Evolutionary conservation across 495 filamentous ascomycete genomes (phyloP).

Genomic region (Aspergillus funiculosus): DNA sequence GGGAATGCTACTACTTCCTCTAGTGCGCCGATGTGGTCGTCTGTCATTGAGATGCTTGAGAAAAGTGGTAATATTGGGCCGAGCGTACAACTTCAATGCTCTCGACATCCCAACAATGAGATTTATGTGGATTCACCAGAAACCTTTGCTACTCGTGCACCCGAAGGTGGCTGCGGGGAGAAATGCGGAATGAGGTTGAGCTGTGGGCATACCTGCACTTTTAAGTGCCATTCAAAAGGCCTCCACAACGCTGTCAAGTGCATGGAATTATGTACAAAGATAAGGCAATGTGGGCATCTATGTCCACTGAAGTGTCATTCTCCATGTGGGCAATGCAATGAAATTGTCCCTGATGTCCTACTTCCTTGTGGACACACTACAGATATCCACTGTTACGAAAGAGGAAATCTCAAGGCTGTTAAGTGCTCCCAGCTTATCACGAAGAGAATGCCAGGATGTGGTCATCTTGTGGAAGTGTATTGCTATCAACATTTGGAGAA

Average conservation of each 20-base stretch:
- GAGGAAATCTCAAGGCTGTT: background rate
- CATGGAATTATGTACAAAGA: slow-evolving; percentile 51
- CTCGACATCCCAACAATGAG: slow-evolving; percentile 55
- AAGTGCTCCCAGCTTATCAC: background rate
- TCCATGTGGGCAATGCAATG: slow-evolving; percentile 43
- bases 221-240: slow-evolving; percentile 60
- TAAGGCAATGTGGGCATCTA: slow-evolving; percentile 52
- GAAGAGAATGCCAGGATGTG: background rate
- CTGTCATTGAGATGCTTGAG: slow-evolving; percentile 53
- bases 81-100: slow-evolving; percentile 54
- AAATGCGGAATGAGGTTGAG: no score
- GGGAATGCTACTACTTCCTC: slow-evolving; percentile 58
- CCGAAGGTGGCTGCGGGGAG: slow-evolving; percentile 65
- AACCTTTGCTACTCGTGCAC: slow-evolving; percentile 55
- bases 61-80: slow-evolving; percentile 46
- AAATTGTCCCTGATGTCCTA: slow-evolving; percentile 32
- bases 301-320: slow-evolving; percentile 61
- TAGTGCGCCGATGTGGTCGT: slow-evolving; percentile 60
- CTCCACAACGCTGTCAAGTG: slow-evolving; percentile 63
- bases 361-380: slow-evolving; percentile 58
- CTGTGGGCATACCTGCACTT: slow-evolving; percentile 52
- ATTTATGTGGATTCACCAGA: slow-evolving; percentile 54
- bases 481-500: background rate
- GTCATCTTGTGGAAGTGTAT: background rate
- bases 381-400: background rate